Evolutionary conservation across 1,284 basidiomycete genomes (phyloP), one percentile per base, ranked within the genome.

Genomic region (Butyriboletus appendiculatus): DNA sequence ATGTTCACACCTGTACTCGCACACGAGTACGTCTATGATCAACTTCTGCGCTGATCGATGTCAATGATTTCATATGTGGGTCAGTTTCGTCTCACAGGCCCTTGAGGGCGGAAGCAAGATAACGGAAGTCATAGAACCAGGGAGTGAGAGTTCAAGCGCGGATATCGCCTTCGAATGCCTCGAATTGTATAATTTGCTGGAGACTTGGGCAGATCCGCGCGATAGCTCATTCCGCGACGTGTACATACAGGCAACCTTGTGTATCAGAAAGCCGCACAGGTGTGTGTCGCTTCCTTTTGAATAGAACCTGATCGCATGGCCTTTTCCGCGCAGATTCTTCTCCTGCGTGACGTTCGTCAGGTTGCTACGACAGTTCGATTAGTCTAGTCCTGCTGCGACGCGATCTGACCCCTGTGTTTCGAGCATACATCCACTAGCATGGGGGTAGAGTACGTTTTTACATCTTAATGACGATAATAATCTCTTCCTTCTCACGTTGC

Each of bases 331-430:
- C 78, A 78, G 26, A 26, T 77, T 56, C 64, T 77, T 48, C 69
- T 80, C 26, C 70, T 79, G 15, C 68, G 75, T 37, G 76, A 75
- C 52, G 73, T 81, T 22, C 76, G 75, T 58, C 66, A 73, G 37
- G 68, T 73, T 50, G 57, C 66, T 18, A 66, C 73, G 24, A 64
- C 64, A 35, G 74, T 76, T 62, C 59, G 64, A 32, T 62, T 72
- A 30, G 75, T 77, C 20, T 77, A 78, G 56, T 62, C 60, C 30
- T 70, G 64, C 50, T 66, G 65, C 16, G 53, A 65, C 32, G 55
- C 48, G 24, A 66, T 71, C 59, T 75, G 35, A 58, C 63, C 46
- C 63, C 63, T 70, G 48, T 66, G 67, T 55, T 60, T 66, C 34
- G 67, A 72, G 44, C 68, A 65, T 54, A 66, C 68, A 28, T 63